These are phyloP conservation scores for Coniochaeta sp. DNA, from an alignment of 2,329 filamentous ascomycete genomes.

Conservation along the genomic window DNA sequence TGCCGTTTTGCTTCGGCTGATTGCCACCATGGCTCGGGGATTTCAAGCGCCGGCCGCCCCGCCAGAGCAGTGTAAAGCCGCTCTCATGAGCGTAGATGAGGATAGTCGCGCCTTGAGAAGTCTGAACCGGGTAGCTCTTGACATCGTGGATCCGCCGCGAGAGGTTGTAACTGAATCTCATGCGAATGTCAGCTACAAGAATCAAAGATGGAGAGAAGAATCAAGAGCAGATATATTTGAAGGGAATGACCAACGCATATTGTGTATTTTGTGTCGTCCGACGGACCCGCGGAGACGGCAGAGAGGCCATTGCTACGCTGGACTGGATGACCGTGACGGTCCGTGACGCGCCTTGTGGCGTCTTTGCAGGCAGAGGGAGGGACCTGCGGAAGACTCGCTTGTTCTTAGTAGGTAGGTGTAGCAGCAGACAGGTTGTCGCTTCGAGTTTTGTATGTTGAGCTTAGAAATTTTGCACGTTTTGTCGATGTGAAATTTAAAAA, in stretches of 20 bases:
- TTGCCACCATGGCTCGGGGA: slow-evolving; percentile 23
- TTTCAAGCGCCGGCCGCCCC: slow-evolving; percentile 54
- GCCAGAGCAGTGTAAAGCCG: slow-evolving; percentile 54
- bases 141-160: slow-evolving; percentile 50
- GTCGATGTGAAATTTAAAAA: no score
- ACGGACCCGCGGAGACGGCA: slow-evolving; percentile 29
- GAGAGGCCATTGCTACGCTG: slow-evolving; percentile 13
- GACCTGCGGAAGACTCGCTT: neutral
- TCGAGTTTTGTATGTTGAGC: neutral
- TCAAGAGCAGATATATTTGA: neutral
- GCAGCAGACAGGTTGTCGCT: neutral
- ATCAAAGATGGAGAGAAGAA: neutral
- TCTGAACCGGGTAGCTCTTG: slow-evolving; percentile 53
- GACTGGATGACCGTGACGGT: neutral
- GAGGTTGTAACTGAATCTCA: slow-evolving; percentile 46
- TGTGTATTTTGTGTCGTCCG: slow-evolving; percentile 41
- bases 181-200: neutral
- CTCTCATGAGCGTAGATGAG: slow-evolving; percentile 57
- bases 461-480: neutral
- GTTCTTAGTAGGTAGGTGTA: neutral
- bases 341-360: neutral
- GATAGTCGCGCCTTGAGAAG: slow-evolving; percentile 56
- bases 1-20: slow-evolving; percentile 43
- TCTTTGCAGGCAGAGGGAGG: neutral
- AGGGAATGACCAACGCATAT: slow-evolving; percentile 31